Evolutionary conservation across 306 rosid genomes (phyloP).

Genomic region (Elaeagnus macrophylla): DNA sequence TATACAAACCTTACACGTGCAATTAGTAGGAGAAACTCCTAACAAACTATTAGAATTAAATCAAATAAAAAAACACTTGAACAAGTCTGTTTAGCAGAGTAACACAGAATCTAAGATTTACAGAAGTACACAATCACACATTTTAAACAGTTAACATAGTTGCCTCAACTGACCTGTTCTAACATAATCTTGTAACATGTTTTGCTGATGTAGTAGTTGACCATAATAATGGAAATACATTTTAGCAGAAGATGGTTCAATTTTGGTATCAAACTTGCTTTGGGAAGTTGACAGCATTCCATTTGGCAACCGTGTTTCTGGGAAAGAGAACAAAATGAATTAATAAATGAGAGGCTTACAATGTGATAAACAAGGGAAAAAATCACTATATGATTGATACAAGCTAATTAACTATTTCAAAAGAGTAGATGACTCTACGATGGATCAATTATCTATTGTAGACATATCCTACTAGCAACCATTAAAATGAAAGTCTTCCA

Average conservation of each 20-base stretch:
- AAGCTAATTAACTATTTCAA: conserved; percentile 1
- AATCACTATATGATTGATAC: not conserved
- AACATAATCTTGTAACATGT: conserved; percentile 94
- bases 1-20: not conserved
- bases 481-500: no score
- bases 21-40: not conserved
- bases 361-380: not conserved
- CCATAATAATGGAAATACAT: conserved; percentile 97
- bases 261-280: conserved; percentile 88
- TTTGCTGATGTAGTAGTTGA: conserved; percentile 89
- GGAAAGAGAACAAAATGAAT: not conserved
- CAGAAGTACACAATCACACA: not conserved
- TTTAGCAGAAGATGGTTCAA: conserved; percentile 83
- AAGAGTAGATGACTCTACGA: not conserved
- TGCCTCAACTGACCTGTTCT: conserved; percentile 61
- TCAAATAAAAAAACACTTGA: not conserved
- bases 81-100: not conserved
- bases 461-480: no score
- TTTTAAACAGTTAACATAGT: not conserved
- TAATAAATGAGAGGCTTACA: conserved; percentile 3
- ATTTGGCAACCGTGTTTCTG: conserved; percentile 50
- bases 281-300: conserved; percentile 45
- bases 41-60: not conserved
- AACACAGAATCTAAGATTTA: not conserved
- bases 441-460: not conserved